Conservation (phyloP, 2,329 filamentous ascomycete species). For the Venturia effusa region DNA sequence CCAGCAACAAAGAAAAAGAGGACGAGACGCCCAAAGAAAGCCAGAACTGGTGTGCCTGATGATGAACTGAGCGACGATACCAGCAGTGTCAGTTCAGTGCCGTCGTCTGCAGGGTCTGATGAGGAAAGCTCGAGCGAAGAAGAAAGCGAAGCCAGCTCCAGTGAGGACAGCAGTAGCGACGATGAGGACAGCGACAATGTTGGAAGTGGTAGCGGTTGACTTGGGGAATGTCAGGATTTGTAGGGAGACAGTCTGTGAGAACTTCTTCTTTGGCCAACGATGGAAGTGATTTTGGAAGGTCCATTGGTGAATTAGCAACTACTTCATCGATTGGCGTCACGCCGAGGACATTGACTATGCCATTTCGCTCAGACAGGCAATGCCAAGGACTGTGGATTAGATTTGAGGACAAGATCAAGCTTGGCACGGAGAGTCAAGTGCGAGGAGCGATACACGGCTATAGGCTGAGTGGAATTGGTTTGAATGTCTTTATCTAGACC, state of each 20-base stretch:
- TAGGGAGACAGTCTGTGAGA: neutral
- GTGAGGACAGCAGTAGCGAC: constrained; percentile 1
- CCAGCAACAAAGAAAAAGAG: constrained; percentile 12
- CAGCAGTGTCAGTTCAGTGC: constrained; percentile 9
- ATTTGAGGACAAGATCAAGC: neutral
- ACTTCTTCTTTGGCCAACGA: neutral
- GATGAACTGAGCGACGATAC: constrained; percentile 16
- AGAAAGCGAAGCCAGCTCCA: neutral
- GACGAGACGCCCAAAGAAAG: constrained; percentile 18
- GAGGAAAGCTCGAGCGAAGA: constrained; percentile 9
- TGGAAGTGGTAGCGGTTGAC: neutral
- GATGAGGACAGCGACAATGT: neutral
- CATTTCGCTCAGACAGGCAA: neutral
- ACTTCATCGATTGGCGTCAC: neutral
- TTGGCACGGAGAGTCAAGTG: neutral
- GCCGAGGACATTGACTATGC: neutral
- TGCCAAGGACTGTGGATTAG: neutral
- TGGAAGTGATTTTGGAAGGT: neutral
- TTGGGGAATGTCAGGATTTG: neutral
- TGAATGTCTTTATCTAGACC: neutral
- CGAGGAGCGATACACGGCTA: no score
- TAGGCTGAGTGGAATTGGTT: neutral
- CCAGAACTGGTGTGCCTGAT: constrained; percentile 22
- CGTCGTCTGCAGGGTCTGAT: constrained; percentile 5
- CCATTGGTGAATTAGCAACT: neutral